These are phyloP conservation scores for Begonia fuchsioides DNA, from an alignment of 306 rosid genomes.

Conservation along the genomic window DNA sequence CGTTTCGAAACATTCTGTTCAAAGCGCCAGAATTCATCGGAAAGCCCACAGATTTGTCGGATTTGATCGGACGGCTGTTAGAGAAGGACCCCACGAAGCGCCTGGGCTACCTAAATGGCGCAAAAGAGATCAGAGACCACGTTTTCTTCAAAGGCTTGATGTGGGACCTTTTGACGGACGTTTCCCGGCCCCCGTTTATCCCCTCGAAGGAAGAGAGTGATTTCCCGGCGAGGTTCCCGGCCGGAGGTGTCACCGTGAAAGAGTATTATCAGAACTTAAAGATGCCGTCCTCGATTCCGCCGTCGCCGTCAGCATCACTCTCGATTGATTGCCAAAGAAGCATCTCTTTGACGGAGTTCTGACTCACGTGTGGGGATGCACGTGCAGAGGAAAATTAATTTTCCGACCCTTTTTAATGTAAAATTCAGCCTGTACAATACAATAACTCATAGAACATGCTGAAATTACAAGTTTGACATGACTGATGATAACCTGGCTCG, in stretches of 20 bases:
- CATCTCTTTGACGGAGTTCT: slow-evolving; percentile 28
- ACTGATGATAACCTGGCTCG: too few relatives aligned
- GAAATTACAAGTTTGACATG: too few relatives aligned
- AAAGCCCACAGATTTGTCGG: slow-evolving; percentile 45
- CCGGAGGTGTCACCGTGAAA: slow-evolving; percentile 18
- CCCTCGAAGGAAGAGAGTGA: slow-evolving; percentile 35
- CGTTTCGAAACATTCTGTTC: slow-evolving; percentile 52
- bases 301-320: slow-evolving; percentile 42
- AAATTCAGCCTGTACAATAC: slow-evolving; percentile 2
- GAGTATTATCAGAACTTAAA: slow-evolving; percentile 35
- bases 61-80: slow-evolving; percentile 44
- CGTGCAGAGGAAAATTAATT: slow-evolving; percentile 14
- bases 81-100: slow-evolving; percentile 64
- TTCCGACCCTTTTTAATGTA: slow-evolving; percentile 3
- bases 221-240: neutral
- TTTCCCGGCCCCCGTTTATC: slow-evolving; percentile 66
- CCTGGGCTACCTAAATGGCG: slow-evolving; percentile 60
- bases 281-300: slow-evolving; percentile 42
- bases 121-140: slow-evolving; percentile 68
- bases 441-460: neutral
- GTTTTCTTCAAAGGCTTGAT: slow-evolving; percentile 57
- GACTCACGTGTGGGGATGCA: slow-evolving; percentile 15
- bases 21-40: slow-evolving; percentile 54
- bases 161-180: slow-evolving; percentile 73
- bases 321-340: slow-evolving; percentile 10